Evolutionary conservation across 352 stramenopile species (phyloP), one percentile per base, ranked within the genome.

Genomic region (Globisporangium yorkense): DNA sequence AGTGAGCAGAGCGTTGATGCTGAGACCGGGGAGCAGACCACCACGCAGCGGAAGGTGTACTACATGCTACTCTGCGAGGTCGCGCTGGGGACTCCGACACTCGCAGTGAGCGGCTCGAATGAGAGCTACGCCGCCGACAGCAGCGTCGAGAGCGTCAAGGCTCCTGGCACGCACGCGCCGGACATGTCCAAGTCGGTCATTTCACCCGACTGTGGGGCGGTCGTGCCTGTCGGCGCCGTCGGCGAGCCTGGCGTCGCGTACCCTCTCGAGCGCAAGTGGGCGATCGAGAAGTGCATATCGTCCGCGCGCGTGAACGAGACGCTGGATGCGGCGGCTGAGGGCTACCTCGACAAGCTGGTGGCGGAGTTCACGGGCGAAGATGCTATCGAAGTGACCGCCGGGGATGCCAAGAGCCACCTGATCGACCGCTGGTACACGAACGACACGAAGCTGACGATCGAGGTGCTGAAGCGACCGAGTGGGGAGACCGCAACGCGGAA

Each of bases 11-110:
- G 15, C 40, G 13, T 45, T 0, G 40, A 45, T 18, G 5, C 10
- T 3, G 40, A n/a, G 13, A 20, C 40, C 5, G 40, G 40, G 16
- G 12, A 45, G 40, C 40, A 13, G 12, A n/a, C 3, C 16, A 45
- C 40, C 40, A 45, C 40, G 15, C n/a, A 45, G 13, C 40, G 40
- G 12, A 44, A 74, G n/a, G 40, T 45, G 40, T 16, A 45, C 40
- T 45, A 45, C 39, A 69, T 92, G 20, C 58, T 92, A 8, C 63
- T 92, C 24, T 73, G 74, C 10, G 77, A 92, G 48, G 81, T 89
- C 21, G 81, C 81, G 5, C 52, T 92, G 7, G 81, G 81, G 12
- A 74, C 13, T 16, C n/a, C 43, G 29, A 43, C 18, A 18, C 13
- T 39, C 5, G 51, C 37, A 15, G 3, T 21, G 20, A 56, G 37